Percentiles rank a stretch among this genome's conserved stretches.
These are phyloP conservation scores for Tuber brumale DNA, from an alignment of 495 filamentous ascomycete genomes.

Conservation along the genomic window DNA sequence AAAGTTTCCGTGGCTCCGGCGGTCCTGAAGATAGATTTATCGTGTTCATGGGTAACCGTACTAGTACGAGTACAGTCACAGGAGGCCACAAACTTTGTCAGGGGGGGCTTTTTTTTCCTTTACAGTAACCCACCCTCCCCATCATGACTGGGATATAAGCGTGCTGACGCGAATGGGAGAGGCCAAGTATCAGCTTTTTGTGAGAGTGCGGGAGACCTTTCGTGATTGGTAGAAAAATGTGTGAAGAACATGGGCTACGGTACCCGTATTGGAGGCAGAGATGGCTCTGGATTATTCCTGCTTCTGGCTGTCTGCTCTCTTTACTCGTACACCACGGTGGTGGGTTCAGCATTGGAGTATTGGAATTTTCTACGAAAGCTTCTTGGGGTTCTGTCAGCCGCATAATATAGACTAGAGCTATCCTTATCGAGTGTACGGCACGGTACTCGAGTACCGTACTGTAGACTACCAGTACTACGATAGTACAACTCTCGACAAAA, in stretches of 20 bases:
- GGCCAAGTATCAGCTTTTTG: background rate
- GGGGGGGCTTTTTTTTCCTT: background rate
- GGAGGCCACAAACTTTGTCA: background rate
- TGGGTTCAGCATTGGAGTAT: background rate
- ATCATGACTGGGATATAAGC: background rate
- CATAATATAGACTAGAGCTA: background rate
- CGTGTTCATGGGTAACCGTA: background rate
- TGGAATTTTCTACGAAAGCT: slow-evolving; percentile 1
- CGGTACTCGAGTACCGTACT: too few relatives aligned
- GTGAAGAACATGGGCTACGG: background rate
- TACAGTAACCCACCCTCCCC: background rate
- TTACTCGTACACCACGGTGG: background rate
- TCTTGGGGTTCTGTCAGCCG: background rate
- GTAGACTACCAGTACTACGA: too few relatives aligned
- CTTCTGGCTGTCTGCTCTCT: background rate
- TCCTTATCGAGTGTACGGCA: background rate
- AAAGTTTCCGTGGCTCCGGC: too few relatives aligned
- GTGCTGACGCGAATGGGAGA: background rate
- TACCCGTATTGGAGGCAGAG: background rate
- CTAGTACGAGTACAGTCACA: too few relatives aligned
- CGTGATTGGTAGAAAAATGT: background rate
- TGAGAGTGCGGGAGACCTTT: background rate
- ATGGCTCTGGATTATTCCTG: background rate
- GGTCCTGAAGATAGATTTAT: background rate
- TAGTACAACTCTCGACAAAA: background rate